A percentile compares a stretch with the other conserved stretches of the same genome.
Conservation (phyloP, 2,329 filamentous ascomycete genomes). For the Colletotrichum brevisporum region DNA sequence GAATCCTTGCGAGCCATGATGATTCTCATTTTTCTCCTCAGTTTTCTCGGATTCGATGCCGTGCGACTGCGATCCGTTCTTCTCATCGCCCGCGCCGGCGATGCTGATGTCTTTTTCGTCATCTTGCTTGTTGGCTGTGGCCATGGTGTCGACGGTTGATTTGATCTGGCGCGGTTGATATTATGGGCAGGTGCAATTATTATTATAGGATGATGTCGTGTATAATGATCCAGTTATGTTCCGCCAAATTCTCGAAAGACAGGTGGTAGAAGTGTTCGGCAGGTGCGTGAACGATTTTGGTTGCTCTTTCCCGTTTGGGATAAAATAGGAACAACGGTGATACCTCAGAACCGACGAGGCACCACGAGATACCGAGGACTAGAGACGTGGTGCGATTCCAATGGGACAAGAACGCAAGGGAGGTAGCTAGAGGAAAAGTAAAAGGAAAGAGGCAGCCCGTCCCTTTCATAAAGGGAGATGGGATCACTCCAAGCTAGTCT, state of each 20-base stretch:
- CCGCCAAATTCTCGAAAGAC: background rate
- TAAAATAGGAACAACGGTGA: too few relatives aligned
- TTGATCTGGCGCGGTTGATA: background rate
- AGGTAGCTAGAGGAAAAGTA: background rate
- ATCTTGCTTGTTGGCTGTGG: conserved; percentile 16
- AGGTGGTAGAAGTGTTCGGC: background rate
- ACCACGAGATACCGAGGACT: too few relatives aligned
- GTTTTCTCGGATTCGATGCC: conserved; percentile 19
- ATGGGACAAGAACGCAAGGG: background rate
- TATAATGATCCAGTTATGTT: too few relatives aligned
- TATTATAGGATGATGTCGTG: background rate
- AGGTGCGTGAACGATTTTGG: background rate
- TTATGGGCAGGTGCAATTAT: background rate
- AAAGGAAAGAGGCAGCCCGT: conserved; percentile 2
- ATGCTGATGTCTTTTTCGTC: conserved; percentile 29
- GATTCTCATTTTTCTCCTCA: background rate
- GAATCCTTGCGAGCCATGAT: conserved; percentile 34
- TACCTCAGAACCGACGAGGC: too few relatives aligned
- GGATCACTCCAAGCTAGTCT: background rate
- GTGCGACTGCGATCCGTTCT: conserved; percentile 13
- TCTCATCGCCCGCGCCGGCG: conserved; percentile 5
- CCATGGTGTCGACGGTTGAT: conserved; percentile 15
- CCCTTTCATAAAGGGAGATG: conserved; percentile 9
- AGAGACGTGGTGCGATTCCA: too few relatives aligned
- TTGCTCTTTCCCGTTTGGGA: background rate